A percentile compares a stretch with the other conserved stretches of the same genome.
Evolutionary conservation across 202 grass and related monocot genomes (phyloP).

Genomic region (Bolboschoenoplectus hybrid): DNA sequence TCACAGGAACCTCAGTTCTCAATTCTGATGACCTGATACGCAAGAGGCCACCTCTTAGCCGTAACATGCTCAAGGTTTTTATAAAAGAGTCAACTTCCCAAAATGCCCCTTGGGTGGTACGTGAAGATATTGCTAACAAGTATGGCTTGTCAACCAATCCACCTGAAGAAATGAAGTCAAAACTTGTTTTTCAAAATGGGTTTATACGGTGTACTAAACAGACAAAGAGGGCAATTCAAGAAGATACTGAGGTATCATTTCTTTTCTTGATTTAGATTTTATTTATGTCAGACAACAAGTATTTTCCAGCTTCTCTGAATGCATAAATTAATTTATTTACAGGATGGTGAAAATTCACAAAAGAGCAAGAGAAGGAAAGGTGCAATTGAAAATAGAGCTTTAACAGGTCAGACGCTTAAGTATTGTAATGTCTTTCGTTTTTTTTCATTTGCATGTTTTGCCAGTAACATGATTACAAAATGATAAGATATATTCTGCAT

Average conservation of each 20-base stretch:
- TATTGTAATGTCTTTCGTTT: no score
- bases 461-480: constrained; percentile 18
- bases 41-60: constrained; percentile 60
- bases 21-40: constrained; percentile 62
- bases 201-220: constrained; percentile 36
- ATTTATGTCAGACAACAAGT: constrained; percentile 3
- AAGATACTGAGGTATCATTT: constrained; percentile 33
- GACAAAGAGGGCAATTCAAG: constrained; percentile 28
- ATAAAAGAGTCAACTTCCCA: constrained; percentile 74
- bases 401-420: constrained; percentile 31
- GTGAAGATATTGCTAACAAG: constrained; percentile 71
- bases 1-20: constrained; percentile 56
- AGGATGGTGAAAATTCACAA: constrained; percentile 56
- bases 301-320: constrained; percentile 14
- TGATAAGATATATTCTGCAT: not conserved
- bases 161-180: constrained; percentile 65
- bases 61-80: constrained; percentile 63
- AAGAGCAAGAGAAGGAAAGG: constrained; percentile 49
- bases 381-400: constrained; percentile 44
- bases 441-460: not conserved
- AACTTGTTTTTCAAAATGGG: constrained; percentile 45
- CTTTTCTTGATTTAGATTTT: not conserved
- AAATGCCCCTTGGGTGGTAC: constrained; percentile 74
- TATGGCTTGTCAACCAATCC: constrained; percentile 59
- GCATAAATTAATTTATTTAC: constrained; percentile 37